Conservation (phyloP, 345 rosid genomes). For the Boechera divaricarpa region DNA sequence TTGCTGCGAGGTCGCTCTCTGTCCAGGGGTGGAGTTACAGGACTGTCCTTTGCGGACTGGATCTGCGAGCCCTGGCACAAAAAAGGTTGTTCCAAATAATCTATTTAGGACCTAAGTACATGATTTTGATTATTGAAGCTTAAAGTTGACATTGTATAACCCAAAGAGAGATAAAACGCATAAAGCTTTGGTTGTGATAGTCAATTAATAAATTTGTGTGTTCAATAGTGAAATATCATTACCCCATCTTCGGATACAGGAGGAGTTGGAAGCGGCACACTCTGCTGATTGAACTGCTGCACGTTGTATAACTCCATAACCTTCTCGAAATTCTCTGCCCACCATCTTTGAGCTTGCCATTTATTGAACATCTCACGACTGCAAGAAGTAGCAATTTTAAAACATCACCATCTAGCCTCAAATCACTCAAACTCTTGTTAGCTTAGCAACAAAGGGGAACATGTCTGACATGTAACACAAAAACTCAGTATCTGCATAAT, state of each 20-base stretch:
- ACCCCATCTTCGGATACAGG: conserved; percentile 86
- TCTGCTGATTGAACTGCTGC: conserved; percentile 66
- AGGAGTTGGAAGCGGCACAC: conserved; percentile 71
- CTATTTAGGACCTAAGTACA: neutral
- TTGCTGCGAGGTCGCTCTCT: conserved; percentile 54
- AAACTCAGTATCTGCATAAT: neutral
- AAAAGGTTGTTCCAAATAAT: conserved; percentile 1
- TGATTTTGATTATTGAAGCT: neutral
- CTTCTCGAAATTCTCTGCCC: conserved; percentile 88
- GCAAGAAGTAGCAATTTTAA: conserved; percentile 34
- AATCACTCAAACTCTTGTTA: neutral
- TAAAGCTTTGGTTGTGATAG: neutral
- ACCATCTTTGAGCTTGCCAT: conserved; percentile 97
- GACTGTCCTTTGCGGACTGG: conserved; percentile 70
- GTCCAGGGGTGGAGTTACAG: conserved; percentile 72
- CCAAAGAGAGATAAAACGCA: conserved; percentile 29
- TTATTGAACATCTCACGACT: conserved; percentile 94
- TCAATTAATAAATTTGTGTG: neutral
- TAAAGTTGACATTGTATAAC: conserved; percentile 34
- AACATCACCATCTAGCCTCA: neutral
- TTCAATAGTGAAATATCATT: conserved; percentile 12
- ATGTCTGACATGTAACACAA: neutral
- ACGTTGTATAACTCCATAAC: conserved; percentile 94
- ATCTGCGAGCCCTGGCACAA: conserved; percentile 59
- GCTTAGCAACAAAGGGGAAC: neutral